A percentile compares a stretch with the other conserved stretches of the same genome.
Conservation (phyloP, 225 moss, liverwort and hornwort species). For the Pleurozium schreberi region DNA sequence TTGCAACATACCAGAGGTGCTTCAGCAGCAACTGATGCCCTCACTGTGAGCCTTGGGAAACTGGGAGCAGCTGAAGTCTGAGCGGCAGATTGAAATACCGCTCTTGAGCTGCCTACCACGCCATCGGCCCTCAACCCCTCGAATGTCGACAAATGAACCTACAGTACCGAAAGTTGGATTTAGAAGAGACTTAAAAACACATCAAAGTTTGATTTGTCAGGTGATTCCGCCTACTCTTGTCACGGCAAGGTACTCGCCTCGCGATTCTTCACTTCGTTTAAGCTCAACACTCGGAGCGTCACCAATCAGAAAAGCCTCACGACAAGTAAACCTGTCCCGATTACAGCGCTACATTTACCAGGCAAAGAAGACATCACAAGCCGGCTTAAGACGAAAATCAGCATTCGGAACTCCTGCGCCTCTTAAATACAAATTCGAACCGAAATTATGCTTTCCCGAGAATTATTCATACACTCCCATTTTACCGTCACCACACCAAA, state of each 20-base stretch:
- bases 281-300: background rate
- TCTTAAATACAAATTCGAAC: background rate
- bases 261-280: background rate
- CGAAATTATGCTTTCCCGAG: background rate
- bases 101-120: slow-evolving; percentile 3
- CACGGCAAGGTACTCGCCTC: background rate
- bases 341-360: background rate
- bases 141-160: slow-evolving; percentile 32
- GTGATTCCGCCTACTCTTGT: background rate
- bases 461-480: background rate
- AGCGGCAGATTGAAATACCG: background rate
- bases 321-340: background rate
- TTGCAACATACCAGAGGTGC: slow-evolving; percentile 21
- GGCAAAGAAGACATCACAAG: background rate
- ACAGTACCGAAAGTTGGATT: background rate
- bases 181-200: background rate
- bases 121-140: slow-evolving; percentile 34
- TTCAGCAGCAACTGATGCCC: slow-evolving; percentile 25
- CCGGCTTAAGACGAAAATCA: background rate
- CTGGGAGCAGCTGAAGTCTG: background rate
- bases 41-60: slow-evolving; percentile 8
- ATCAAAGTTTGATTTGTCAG: background rate
- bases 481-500: background rate
- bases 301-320: background rate
- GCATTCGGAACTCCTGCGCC: background rate